Percentiles rank a stretch among this genome's conserved stretches.
phyloP scores from a whole-genome alignment of 192 early-diverging fungal species.

The Podila epicladia region DNA sequence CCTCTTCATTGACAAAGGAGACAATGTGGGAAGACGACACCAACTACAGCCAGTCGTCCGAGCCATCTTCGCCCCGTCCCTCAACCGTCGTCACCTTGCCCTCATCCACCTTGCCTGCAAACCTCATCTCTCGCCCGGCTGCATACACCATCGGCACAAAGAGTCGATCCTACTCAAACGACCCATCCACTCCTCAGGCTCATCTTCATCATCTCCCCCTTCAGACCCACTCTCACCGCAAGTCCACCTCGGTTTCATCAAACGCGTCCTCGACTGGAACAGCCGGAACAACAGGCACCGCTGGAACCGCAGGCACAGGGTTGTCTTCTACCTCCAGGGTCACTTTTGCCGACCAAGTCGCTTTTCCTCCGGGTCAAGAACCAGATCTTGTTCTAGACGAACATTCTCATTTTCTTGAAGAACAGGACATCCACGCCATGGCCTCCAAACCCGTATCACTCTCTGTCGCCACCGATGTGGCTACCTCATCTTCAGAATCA shows the following conservation, averaged over 20 bases:
- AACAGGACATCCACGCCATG: too few relatives aligned
- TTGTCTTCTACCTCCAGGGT: neutral
- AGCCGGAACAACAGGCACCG: neutral
- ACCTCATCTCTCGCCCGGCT: constrained; percentile 23
- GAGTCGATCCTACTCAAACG: constrained; percentile 34
- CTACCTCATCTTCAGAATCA: neutral
- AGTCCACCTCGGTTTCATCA: constrained; percentile 9
- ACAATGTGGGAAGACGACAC: constrained; percentile 16
- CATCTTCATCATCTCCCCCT: too few relatives aligned
- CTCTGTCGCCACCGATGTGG: neutral
- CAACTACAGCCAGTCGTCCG: constrained; percentile 6
- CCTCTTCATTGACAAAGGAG: too few relatives aligned
- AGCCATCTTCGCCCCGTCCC: constrained; percentile 24
- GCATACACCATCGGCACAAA: constrained; percentile 44
- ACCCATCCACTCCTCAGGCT: neutral
- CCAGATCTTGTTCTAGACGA: neutral
- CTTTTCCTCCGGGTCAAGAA: neutral
- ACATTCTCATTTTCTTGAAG: too few relatives aligned
- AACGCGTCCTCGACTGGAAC: neutral
- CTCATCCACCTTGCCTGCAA: constrained; percentile 23
- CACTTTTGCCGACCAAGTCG: neutral
- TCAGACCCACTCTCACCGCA: constrained; percentile 4
- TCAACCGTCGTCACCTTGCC: constrained; percentile 13
- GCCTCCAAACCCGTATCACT: too few relatives aligned
- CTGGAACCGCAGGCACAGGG: constrained; percentile 3